Evolutionary conservation across 2,329 filamentous ascomycete species (phyloP).

Genomic region (Ampelomyces quisqualis): DNA sequence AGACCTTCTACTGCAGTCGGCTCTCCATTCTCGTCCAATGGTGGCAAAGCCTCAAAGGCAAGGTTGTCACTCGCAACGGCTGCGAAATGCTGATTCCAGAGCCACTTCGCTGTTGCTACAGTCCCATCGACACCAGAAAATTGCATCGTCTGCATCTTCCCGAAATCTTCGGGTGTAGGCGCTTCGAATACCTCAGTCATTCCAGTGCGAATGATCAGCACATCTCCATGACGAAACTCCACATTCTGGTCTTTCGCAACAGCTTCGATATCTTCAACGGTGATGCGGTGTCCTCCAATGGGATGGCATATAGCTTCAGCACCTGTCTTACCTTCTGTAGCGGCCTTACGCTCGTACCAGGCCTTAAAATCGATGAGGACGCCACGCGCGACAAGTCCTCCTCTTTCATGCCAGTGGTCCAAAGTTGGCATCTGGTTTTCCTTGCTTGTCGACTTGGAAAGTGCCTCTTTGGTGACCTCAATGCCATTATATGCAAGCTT

Average conservation of each 20-base stretch:
- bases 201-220: slow-evolving; percentile 25
- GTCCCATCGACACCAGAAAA: slow-evolving; percentile 12
- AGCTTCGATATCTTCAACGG: slow-evolving; percentile 11
- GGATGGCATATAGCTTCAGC: slow-evolving; percentile 12
- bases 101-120: slow-evolving; percentile 57
- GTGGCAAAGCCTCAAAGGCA: slow-evolving; percentile 58
- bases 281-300: slow-evolving; percentile 17
- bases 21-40: slow-evolving; percentile 11
- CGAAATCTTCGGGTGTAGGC: slow-evolving; percentile 9
- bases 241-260: slow-evolving; percentile 11
- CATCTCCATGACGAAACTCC: slow-evolving; percentile 13
- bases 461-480: slow-evolving; percentile 12
- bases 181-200: slow-evolving; percentile 9
- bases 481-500: slow-evolving; percentile 18
- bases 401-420: slow-evolving; percentile 15
- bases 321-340: slow-evolving; percentile 9
- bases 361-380: slow-evolving; percentile 14
- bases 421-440: slow-evolving; percentile 15
- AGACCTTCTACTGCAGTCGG: slow-evolving; percentile 3
- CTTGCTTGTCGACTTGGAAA: slow-evolving; percentile 6
- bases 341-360: slow-evolving; percentile 14
- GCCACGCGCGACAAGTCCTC: slow-evolving; percentile 16
- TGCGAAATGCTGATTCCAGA: slow-evolving; percentile 64
- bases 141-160: slow-evolving; percentile 8
- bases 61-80: slow-evolving; percentile 64